Conservation (phyloP, 345 rosid genomes). For the Boechera stricta region DNA sequence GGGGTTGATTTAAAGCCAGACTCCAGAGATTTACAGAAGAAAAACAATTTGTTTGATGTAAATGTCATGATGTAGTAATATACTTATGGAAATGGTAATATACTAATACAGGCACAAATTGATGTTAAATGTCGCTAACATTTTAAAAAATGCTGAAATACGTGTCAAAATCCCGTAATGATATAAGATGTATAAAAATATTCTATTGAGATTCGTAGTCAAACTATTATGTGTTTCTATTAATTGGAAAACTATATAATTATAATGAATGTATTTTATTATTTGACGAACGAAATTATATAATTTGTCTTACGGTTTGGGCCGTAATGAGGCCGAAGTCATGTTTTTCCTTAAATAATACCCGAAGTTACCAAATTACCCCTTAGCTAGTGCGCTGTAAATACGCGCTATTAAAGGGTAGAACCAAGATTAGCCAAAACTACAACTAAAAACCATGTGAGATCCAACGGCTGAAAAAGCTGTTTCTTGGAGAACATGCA, state of each 20-base stretch:
- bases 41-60: background rate
- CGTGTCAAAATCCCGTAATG: background rate
- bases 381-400: background rate
- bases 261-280: background rate
- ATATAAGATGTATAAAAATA: slow-evolving; percentile 1
- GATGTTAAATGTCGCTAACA: background rate
- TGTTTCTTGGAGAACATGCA: slow-evolving; percentile 44
- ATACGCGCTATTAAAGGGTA: background rate
- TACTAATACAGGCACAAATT: too few species aligned
- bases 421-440: slow-evolving; percentile 17
- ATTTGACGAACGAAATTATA: background rate
- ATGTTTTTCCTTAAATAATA: background rate
- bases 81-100: too few species aligned
- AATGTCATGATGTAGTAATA: background rate
- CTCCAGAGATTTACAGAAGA: background rate
- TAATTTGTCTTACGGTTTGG: slow-evolving; percentile 7
- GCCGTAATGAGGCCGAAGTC: slow-evolving; percentile 27
- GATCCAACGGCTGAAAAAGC: slow-evolving; percentile 45
- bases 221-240: slow-evolving; percentile 7
- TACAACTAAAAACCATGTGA: slow-evolving; percentile 37
- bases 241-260: background rate
- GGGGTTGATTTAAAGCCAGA: background rate
- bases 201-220: slow-evolving; percentile 35
- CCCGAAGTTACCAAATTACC: background rate
- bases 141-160: background rate